Conservation (phyloP, 2,329 filamentous ascomycete genomes). For the Fusarium pseudoanthophilum region DNA sequence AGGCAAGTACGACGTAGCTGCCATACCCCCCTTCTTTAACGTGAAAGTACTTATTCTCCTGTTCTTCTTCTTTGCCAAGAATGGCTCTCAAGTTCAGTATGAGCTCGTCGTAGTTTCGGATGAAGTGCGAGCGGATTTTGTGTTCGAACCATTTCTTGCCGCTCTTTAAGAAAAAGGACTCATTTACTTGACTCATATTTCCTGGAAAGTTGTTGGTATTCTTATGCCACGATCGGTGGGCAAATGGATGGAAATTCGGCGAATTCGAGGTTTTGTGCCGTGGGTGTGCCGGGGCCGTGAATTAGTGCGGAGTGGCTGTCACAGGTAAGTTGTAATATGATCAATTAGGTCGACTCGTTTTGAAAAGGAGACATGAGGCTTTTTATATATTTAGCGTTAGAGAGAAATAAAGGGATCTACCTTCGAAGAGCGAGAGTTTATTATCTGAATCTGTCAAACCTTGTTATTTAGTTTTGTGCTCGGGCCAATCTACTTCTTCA, state of each 20-base stretch:
- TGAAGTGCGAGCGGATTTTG: rapidly evolving
- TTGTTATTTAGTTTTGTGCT: background rate
- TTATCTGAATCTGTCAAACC: background rate
- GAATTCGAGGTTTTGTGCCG: background rate
- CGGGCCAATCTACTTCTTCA: too few relatives aligned
- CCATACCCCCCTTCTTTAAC: rapidly evolving
- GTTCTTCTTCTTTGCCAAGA: too few relatives aligned
- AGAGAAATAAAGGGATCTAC: background rate
- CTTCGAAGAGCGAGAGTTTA: too few relatives aligned
- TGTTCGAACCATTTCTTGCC: background rate
- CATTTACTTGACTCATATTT: background rate
- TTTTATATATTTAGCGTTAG: background rate
- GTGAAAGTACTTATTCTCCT: background rate
- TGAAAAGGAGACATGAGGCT: rapidly evolving
- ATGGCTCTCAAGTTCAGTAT: background rate
- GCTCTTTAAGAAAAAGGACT: background rate
- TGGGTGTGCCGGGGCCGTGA: rapidly evolving
- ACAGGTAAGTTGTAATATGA: background rate
- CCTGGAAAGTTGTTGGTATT: background rate
- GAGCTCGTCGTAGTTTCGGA: background rate
- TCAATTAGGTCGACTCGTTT: background rate
- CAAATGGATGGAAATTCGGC: background rate
- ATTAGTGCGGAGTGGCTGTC: background rate
- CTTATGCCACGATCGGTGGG: background rate
- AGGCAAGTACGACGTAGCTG: rapidly evolving